These are phyloP conservation scores for Solanum bukasovii DNA, from an alignment of 257 asterid species.

Conservation along the genomic window DNA sequence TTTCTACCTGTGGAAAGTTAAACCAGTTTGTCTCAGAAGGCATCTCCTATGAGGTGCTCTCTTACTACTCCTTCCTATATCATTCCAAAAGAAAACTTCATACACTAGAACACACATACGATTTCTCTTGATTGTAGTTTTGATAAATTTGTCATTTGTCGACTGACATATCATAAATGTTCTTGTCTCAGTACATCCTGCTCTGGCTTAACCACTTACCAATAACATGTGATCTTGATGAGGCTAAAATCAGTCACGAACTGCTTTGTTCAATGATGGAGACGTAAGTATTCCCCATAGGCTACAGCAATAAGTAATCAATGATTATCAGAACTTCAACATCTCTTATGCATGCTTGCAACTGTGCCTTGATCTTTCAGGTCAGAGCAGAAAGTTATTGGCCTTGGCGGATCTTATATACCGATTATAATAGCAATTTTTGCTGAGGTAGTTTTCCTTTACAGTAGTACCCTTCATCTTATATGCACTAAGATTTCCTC, in stretches of 20 bases:
- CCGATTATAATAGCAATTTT: not conserved
- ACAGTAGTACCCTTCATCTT: not conserved
- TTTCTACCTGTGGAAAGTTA: not conserved
- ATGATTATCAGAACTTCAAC: not conserved
- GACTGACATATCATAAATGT: not conserved
- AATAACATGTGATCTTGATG: not conserved
- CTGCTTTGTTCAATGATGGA: slow-evolving; percentile 5
- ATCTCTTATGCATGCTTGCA: not conserved
- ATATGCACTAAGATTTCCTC: not conserved
- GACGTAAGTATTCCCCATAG: not conserved
- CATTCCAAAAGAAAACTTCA: not conserved
- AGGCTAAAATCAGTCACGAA: not conserved
- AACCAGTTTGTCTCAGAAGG: not conserved
- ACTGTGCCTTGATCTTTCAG: not conserved
- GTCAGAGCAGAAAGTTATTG: not conserved
- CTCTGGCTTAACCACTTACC: not conserved
- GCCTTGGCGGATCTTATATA: not conserved
- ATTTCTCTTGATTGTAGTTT: not conserved
- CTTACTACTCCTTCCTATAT: not conserved
- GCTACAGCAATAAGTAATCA: not conserved
- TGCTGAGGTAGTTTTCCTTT: not conserved
- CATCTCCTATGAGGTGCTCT: not conserved
- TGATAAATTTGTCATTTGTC: not conserved
- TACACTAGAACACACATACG: not conserved
- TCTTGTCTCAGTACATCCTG: not conserved